These are phyloP conservation scores for Pharus latifolius DNA, from an alignment of 176 grass and related monocot species.

Conservation along the genomic window DNA sequence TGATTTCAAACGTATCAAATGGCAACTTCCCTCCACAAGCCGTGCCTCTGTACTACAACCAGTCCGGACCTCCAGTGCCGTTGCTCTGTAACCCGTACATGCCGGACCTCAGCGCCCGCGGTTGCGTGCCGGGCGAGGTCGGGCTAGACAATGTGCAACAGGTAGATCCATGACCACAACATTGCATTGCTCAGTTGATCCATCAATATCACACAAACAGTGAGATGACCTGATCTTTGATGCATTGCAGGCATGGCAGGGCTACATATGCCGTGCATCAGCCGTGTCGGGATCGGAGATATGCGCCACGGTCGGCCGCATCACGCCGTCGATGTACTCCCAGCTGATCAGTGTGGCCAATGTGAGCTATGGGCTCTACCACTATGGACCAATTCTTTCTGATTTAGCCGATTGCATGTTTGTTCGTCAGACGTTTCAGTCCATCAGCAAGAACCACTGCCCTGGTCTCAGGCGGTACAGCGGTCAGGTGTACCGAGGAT, in stretches of 20 bases:
- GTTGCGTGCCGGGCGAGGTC: slow-evolving; percentile 29
- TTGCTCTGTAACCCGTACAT: slow-evolving; percentile 50
- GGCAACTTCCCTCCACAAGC: background rate
- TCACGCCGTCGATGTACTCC: slow-evolving; percentile 29
- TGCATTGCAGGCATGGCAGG: slow-evolving; percentile 8
- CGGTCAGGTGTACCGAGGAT: slow-evolving; percentile 31
- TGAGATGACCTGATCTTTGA: background rate
- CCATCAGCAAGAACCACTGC: slow-evolving; percentile 27
- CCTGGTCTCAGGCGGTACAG: slow-evolving; percentile 35
- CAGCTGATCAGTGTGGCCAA: slow-evolving; percentile 35
- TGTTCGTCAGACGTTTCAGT: slow-evolving; percentile 34
- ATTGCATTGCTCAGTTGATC: too few relatives aligned
- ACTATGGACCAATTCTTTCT: slow-evolving; percentile 27
- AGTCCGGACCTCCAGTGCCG: slow-evolving; percentile 33
- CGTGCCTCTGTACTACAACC: slow-evolving; percentile 34
- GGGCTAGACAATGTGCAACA: background rate
- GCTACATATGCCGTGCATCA: background rate
- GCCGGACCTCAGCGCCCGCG: slow-evolving; percentile 12
- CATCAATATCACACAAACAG: too few relatives aligned
- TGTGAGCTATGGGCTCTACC: slow-evolving; percentile 32
- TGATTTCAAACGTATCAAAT: slow-evolving; percentile 33
- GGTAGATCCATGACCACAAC: too few relatives aligned
- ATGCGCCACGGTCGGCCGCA: slow-evolving; percentile 16
- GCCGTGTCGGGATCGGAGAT: background rate
- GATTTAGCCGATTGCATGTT: slow-evolving; percentile 43